A percentile compares a stretch with the other conserved stretches of the same genome.
These are phyloP conservation scores for Sungouiella thailandica DNA, from an alignment of 805 yeast genomes.

Conservation along the genomic window DNA sequence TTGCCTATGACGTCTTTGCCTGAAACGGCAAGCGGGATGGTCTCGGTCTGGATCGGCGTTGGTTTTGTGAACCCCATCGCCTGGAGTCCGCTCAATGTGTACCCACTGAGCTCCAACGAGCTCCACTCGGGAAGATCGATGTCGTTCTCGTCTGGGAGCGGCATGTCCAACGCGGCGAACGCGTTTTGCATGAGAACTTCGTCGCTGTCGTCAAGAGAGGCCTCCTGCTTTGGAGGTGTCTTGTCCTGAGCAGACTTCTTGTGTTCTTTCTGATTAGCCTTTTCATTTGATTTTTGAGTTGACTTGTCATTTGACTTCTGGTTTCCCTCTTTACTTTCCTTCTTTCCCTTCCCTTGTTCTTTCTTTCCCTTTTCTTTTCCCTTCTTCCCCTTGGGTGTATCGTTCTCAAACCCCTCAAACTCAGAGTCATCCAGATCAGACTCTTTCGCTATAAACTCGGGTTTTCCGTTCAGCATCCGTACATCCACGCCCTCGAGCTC, in stretches of 20 bases:
- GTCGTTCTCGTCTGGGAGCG: constrained; percentile 30
- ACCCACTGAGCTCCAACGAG: constrained; percentile 43
- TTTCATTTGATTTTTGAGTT: neutral
- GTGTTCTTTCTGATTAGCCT: neutral
- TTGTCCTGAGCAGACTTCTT: neutral
- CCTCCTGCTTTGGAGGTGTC: constrained; percentile 2
- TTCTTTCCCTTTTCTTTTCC: neutral
- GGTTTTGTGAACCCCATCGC: constrained; percentile 60
- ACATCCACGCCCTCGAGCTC: constrained; percentile 93
- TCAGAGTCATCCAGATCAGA: constrained; percentile 20
- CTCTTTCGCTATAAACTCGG: constrained; percentile 44
- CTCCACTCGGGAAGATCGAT: constrained; percentile 61
- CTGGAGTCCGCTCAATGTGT: constrained; percentile 58
- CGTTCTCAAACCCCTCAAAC: constrained; percentile 23
- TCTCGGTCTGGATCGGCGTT: constrained; percentile 73
- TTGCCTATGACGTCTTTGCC: constrained; percentile 89
- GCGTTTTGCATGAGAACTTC: constrained; percentile 18
- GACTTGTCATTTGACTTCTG: neutral
- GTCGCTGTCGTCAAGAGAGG: constrained; percentile 6
- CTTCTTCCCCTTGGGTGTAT: constrained; percentile 1
- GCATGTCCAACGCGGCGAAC: constrained; percentile 19
- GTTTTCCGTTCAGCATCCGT: constrained; percentile 62
- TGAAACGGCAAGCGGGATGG: constrained; percentile 68
- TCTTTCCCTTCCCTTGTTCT: neutral
- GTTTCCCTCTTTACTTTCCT: neutral